These are phyloP conservation scores for Sclerospora graminicola DNA, from an alignment of 352 stramenopile species.

Conservation along the genomic window DNA sequence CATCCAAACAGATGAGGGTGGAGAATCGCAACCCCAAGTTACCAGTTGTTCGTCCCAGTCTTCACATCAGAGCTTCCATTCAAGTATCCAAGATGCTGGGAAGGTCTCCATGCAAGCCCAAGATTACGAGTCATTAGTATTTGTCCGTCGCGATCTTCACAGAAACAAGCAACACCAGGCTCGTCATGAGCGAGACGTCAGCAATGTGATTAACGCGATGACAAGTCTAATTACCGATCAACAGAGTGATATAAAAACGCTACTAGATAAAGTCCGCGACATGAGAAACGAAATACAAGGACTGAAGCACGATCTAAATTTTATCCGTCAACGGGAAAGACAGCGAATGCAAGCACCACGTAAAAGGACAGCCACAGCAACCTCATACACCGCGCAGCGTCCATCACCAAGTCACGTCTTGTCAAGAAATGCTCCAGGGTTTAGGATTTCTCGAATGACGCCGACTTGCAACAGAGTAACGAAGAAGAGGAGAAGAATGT, in stretches of 20 bases:
- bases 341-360: conserved; percentile 3
- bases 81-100: not conserved
- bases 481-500: conserved; percentile 11
- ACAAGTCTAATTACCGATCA: conserved; percentile 35
- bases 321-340: conserved; percentile 6
- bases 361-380: conserved; percentile 1
- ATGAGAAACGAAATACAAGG: conserved; percentile 14
- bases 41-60: conserved; percentile 3
- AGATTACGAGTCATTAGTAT: conserved; percentile 15
- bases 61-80: conserved; percentile 1
- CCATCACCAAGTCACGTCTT: not conserved
- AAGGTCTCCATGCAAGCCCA: conserved; percentile 2
- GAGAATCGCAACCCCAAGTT: too few relatives aligned
- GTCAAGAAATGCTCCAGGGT: not conserved
- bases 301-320: conserved; percentile 13
- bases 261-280: conserved; percentile 10
- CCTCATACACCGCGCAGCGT: not conserved
- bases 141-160: conserved; percentile 16
- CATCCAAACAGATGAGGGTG: too few relatives aligned
- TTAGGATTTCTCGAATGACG: conserved; percentile 2
- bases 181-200: conserved; percentile 21
- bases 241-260: conserved; percentile 17
- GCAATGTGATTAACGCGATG: conserved; percentile 34
- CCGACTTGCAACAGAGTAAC: conserved; percentile 2
- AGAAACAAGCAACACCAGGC: conserved; percentile 14